phyloP scores from a whole-genome alignment of 2,329 filamentous ascomycete genomes.

The Lasiodiplodia sp. region DNA sequence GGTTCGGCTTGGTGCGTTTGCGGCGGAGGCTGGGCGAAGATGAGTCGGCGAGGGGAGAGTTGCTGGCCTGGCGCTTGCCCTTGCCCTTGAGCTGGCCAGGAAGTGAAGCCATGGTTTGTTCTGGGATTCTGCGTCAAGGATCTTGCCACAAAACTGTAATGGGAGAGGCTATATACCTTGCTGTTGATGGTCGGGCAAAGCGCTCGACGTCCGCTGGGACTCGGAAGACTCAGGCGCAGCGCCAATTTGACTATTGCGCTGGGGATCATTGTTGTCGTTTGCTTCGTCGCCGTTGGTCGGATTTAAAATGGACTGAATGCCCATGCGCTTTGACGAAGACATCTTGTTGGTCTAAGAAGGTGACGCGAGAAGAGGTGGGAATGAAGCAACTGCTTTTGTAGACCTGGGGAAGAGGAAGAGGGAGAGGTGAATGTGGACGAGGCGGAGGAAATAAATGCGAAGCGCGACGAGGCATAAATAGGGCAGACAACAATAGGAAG shows the following conservation, averaged over 20 bases:
- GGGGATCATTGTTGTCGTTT: background rate
- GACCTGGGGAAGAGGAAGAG: background rate
- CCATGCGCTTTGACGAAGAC: background rate
- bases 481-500: slow-evolving; percentile 5
- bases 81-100: slow-evolving; percentile 4
- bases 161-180: background rate
- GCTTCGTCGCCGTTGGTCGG: background rate
- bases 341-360: background rate
- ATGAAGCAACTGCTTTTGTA: background rate
- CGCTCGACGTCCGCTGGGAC: background rate
- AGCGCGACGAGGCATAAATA: background rate
- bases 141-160: background rate
- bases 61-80: slow-evolving; percentile 22
- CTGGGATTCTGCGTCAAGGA: background rate
- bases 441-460: background rate
- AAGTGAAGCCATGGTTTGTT: background rate
- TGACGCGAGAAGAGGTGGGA: background rate
- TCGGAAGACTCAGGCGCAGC: background rate
- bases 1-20: slow-evolving; percentile 19
- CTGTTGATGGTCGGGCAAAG: background rate
- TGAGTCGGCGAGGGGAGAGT: slow-evolving; percentile 14
- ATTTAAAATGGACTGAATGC: background rate
- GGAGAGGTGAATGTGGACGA: background rate
- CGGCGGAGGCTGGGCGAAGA: slow-evolving; percentile 8
- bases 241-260: background rate